Conservation (phyloP, 2,329 filamentous ascomycete genomes). For the Fusarium mundagurra region DNA sequence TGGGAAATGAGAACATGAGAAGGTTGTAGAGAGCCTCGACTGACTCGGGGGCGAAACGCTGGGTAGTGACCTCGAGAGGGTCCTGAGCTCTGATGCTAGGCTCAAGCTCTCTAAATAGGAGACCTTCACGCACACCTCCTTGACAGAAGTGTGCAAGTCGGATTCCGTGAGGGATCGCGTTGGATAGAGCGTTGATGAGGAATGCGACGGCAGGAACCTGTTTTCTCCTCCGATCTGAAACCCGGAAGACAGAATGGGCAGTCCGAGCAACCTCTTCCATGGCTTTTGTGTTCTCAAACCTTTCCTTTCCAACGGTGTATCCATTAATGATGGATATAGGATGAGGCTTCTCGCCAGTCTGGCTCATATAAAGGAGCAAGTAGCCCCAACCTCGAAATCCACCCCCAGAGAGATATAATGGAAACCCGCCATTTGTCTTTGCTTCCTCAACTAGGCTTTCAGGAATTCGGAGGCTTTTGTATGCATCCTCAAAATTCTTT, state of each 20-base stretch:
- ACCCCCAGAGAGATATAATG: slow-evolving; percentile 17
- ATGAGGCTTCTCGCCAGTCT: neutral
- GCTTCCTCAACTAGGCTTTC: slow-evolving; percentile 4
- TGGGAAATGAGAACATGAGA: slow-evolving; percentile 6
- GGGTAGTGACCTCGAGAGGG: slow-evolving; percentile 15
- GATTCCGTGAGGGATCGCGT: slow-evolving; percentile 20
- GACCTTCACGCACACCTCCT: slow-evolving; percentile 19
- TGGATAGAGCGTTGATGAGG: slow-evolving; percentile 12
- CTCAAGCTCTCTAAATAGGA: slow-evolving; percentile 16
- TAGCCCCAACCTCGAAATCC: slow-evolving; percentile 26
- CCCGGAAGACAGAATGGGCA: slow-evolving; percentile 20
- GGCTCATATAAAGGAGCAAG: slow-evolving; percentile 22
- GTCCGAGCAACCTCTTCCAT: slow-evolving; percentile 26
- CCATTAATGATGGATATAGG: slow-evolving; percentile 27
- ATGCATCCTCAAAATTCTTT: slow-evolving; percentile 8
- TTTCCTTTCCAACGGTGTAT: slow-evolving; percentile 9
- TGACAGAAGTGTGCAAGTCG: slow-evolving; percentile 23
- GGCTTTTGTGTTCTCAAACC: slow-evolving; percentile 23
- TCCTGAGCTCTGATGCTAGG: slow-evolving; percentile 18
- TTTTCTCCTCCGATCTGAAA: slow-evolving; percentile 18
- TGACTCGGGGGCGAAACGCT: slow-evolving; percentile 16
- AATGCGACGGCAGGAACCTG: slow-evolving; percentile 24
- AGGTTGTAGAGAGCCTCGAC: slow-evolving; percentile 1
- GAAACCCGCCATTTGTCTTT: slow-evolving; percentile 15
- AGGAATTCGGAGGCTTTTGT: slow-evolving; percentile 10